Percentiles rank a stretch among this genome's conserved stretches.
Conservation (phyloP, 352 stramenopile species). For the Achlya hypogyna region DNA sequence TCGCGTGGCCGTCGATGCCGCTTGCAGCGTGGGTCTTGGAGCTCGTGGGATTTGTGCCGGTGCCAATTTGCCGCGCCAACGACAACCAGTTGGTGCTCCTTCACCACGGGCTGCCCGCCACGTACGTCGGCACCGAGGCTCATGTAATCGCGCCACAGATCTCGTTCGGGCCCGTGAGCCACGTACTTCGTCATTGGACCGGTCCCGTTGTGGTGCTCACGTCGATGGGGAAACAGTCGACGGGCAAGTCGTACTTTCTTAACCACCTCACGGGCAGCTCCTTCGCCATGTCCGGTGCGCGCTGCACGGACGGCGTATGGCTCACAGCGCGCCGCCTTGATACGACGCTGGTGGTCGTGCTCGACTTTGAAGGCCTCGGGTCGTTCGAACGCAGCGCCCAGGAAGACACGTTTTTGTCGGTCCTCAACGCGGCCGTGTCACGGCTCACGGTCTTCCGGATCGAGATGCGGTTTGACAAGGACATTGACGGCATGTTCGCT, state of each 20-base stretch:
- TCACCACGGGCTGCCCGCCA: conserved; percentile 30
- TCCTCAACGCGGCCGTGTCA: conserved; percentile 59
- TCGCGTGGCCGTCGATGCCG: conserved; percentile 24
- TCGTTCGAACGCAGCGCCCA: conserved; percentile 68
- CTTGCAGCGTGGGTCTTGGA: conserved; percentile 20
- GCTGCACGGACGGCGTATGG: conserved; percentile 19
- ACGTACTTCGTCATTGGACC: conserved; percentile 5
- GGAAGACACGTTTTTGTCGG: conserved; percentile 64
- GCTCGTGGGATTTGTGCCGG: conserved; percentile 53
- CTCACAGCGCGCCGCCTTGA: conserved; percentile 7
- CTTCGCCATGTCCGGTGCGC: conserved; percentile 30
- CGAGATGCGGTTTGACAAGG: conserved; percentile 70
- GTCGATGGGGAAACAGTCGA: conserved; percentile 58
- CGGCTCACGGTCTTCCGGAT: conserved; percentile 69
- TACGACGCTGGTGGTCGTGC: conserved; percentile 47
- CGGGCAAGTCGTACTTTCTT: conserved; percentile 69
- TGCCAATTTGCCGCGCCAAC: conserved; percentile 65
- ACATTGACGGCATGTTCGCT: conserved; percentile 55
- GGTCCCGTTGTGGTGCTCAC: conserved; percentile 24
- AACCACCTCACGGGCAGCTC: conserved; percentile 67
- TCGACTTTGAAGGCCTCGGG: conserved; percentile 69
- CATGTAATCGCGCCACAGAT: conserved; percentile 6
- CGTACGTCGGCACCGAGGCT: conserved; percentile 1
- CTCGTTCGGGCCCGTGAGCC: conserved; percentile 21
- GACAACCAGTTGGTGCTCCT: conserved; percentile 47